Base-by-base conservation (phyloP, 2,329 filamentous ascomycete genomes). In the Colletotrichum cordylinicola region DNA sequence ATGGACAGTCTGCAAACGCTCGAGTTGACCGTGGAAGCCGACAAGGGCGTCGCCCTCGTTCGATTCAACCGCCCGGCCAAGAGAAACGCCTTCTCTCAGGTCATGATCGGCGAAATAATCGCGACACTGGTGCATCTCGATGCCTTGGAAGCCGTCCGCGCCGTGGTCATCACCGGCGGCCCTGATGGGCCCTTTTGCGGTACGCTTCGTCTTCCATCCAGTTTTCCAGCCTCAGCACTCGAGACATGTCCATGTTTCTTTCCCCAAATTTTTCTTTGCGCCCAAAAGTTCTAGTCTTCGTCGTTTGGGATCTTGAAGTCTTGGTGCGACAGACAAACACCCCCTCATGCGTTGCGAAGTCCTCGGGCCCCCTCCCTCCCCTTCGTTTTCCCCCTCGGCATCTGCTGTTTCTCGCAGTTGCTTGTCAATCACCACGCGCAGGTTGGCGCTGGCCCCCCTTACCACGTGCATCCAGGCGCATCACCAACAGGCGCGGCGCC, bases 81-180 rank as follows among this genome's bases (percentile, higher is more conserved):
- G 81, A 86, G 90, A 71, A 93, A 92, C 84, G 90, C 91, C 12
- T 87, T 92, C 73, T 91, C 90, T 3, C 84, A 86, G 70, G 81
- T 82, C 62, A 87, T 91, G 83, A 88, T 90, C 77, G 79, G 81
- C 72, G 84, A 90, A 62, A 82, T 91, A 6, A 79, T 87, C 18
- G 77, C 66, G 12, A 78, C 75, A 43, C 64, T 77, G 33, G 31
- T 29, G 35, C 70, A 77, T 13, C 74, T 78, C 62, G 74, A 78
- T 35, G 67, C 74, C 56, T 29, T 68, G 35, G 70, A 76, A n/a
- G 13, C 67, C n/a, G 80, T 87, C 60, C 81, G 82, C 48, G 85
- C 80, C 29, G 82, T 87, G 24, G 80, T 87, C 33, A 72, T 87
- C 43, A 84, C 85, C 12, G 86, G 85, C 21, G 81, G 76, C 16